Evolutionary conservation across 148 eudicot species (phyloP), one percentile per base, ranked within the genome.

Genomic region (Pharnaceum exiguum): DNA sequence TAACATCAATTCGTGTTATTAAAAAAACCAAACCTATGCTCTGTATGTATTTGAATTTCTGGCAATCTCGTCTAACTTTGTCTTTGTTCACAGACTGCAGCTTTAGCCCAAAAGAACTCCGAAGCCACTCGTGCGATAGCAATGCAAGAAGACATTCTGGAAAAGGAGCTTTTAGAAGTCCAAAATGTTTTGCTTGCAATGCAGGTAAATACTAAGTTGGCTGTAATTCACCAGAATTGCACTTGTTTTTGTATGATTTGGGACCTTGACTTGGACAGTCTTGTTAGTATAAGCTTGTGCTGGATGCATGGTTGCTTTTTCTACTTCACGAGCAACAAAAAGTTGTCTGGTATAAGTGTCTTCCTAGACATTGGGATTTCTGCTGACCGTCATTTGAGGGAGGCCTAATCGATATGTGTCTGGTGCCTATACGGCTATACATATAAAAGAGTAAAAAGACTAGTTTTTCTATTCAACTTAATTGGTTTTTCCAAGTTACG

Each of bases 171-270:
- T 28, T 77, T 68, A 36, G 99, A 89, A 76, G 87, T 94, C 65
- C 99, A 94, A 67, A 86, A 86, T 15, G 91, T 89, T 70, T 70
- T 94, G 60, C 81, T 94, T 69, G 96, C 96, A 51, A 94, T 94
- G 96, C 99, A 94, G 95, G 99, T 94, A 70, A 40, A 38, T 19
- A 35, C 28, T 51, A 24, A 48, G 60, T 40, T 36, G 17, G 29
- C 12, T 25, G 16, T 55, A 19, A 47, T 11, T 37, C 30, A 32
- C 21, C 23, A 26, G 25, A 21, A 17, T 3, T 22, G n/a, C 42
- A 28, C 19, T 11, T 29, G 23, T 29, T 8, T 42, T 27, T 47
- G 18, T 47, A 31, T n/a, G n/a, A n/a, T n/a, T n/a, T 4, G 39
- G 38, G 33, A 13, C 16, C 17, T 52, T 16, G 27, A 45, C 2